Base-by-base conservation (phyloP, 2,329 filamentous ascomycete species). In the Calonectria naviculata region DNA sequence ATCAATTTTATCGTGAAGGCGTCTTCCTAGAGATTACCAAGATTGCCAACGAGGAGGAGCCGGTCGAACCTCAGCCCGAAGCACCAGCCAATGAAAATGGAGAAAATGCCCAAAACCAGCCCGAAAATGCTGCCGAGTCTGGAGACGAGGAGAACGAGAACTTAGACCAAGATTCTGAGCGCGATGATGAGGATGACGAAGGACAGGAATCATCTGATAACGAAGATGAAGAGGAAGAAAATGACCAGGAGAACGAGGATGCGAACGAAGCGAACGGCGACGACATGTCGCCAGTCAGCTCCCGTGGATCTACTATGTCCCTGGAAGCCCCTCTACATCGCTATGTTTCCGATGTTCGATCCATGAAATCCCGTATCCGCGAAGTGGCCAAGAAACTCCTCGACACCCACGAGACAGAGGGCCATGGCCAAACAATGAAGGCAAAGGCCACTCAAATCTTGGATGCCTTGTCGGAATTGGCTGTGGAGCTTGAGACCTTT, bases 1-100 rank as follows among this genome's bases (percentile, higher is more conserved):
- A 98, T 78, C 97, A 99, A 78, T 96, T 99, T 76, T 97, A 99
- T 80, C 94, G 97, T 0, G 97, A 99, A 84, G 97, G 97, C 41
- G 97, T 99, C 49, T 95, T 98, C 76, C 89, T 93, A 2, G 96
- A 99, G 81, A 97, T 99, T 63, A 89, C 91, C 34, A 96, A 95
- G 79, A 86, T 99, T 36, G 93, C 95, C 1, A 88, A 84, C 63
- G 82, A 86, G 62, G 85, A 89, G 63, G 77, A 82, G 10, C 60
- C 77, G 63, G 67, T 61, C 6, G 75, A 79, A 19, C 46, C 70
- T 9, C 72, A 73, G 29, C 49, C 68, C 13, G 73, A 74, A 31
- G 71, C 72, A 17, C 63, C 38, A 9, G 73, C 75, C 4, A 71
- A 73, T 8, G 69, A 73, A 9, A 74, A 77, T 13, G 73, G 63